Base-by-base conservation (phyloP, 176 grass and related monocot genomes). In the Cenchrus americanus region DNA sequence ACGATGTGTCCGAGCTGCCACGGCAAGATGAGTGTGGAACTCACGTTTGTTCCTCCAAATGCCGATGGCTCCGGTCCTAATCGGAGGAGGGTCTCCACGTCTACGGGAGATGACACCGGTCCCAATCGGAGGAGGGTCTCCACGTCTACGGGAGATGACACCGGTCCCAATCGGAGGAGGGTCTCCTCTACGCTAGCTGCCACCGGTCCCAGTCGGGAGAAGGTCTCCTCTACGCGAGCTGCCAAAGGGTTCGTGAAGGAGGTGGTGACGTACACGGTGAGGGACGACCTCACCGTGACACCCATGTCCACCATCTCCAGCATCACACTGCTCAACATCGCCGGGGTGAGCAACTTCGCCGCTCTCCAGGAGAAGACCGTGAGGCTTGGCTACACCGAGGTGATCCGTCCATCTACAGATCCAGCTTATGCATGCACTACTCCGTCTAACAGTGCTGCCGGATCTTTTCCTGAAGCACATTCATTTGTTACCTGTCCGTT, bases 271-370 rank as follows among this genome's bases (percentile, higher is more conserved):
- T 92, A 83, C 69, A 84, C 62, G 6, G 42, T 64, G 22, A 24
- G 85, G 14, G 46, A 48, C 46, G 46, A 86, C 69, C 79, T 89
- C 5, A 48, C 4, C 0, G 27, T 92, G 4, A 48, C 37, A 14
- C 82, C 86, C 47, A 83, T 86, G 83, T 92, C 90, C 1, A 12
- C 75, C 43, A 87, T 87, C 41, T 84, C 87, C 14, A 78, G 47
- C 52, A 84, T 89, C 52, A n/a, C 75, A 3, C 13, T 82, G 51
- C 42, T 92, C 13, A 87, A 84, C 27, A 54, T 22, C 12, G 77
- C 65, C 5, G 47, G 62, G 0, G 49, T 73, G 14, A 86, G 10
- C 10, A 46, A 82, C 43, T 6, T 76, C 67, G 6, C 0, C 1
- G 43, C 6, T 8, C 77, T 88, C 6, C 8, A 77, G 26, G 86